phyloP scores from a whole-genome alignment of 139 green algal genomes.

The Coccomyxa sp. region DNA sequence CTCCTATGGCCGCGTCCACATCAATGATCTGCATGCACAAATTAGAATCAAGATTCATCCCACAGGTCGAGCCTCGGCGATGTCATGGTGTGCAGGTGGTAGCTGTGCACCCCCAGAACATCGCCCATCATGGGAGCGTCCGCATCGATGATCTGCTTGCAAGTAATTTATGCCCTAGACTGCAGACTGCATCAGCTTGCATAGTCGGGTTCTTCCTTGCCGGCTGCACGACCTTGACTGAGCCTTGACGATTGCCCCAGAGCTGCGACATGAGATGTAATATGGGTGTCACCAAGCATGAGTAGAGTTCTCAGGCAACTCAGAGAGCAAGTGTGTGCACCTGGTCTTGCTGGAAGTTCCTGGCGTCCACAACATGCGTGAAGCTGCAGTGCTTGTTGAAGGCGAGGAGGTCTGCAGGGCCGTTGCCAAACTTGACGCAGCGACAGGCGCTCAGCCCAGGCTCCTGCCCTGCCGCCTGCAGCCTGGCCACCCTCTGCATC shows the following conservation, averaged over 20 bases:
- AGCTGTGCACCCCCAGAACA: no score
- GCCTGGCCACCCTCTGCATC: background rate
- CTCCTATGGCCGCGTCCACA: background rate
- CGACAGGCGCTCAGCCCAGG: constrained; percentile 20
- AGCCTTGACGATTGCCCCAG: background rate
- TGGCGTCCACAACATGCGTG: constrained; percentile 24
- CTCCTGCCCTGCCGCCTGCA: constrained; percentile 21
- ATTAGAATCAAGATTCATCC: background rate
- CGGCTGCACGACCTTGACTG: no score
- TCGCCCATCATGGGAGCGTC: no score
- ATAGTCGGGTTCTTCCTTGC: no score
- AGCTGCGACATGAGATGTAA: background rate
- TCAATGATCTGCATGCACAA: background rate
- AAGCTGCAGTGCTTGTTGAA: constrained; percentile 37
- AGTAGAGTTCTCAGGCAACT: background rate
- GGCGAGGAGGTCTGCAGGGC: constrained; percentile 44
- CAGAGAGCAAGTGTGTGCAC: background rate
- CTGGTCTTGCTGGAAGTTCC: constrained; percentile 6
- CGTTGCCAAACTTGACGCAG: constrained; percentile 40
- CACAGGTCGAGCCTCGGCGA: background rate
- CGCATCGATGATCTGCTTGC: no score
- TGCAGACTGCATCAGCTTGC: no score
- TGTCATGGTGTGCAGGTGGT: no score
- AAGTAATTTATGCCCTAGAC: no score
- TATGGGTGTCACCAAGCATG: background rate